phyloP scores from a whole-genome alignment of 257 asterid species.

The Parsonsia alboflavescens region DNA sequence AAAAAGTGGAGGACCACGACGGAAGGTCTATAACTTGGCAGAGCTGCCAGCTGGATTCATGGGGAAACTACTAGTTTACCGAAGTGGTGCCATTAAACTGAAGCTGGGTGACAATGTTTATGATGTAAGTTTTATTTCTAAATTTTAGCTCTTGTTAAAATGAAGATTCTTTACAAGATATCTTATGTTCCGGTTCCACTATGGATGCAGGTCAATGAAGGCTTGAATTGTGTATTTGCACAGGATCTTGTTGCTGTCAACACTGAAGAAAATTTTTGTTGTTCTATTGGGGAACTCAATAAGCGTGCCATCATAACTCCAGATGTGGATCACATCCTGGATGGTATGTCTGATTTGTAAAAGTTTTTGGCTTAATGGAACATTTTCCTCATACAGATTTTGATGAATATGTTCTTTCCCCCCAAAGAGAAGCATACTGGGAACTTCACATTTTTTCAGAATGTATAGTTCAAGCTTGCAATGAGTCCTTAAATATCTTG shows the following conservation, averaged over 20 bases:
- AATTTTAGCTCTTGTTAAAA: not conserved
- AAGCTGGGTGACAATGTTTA: constrained; percentile 75
- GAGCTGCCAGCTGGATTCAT: constrained; percentile 53
- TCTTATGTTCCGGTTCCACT: not conserved
- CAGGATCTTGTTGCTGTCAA: constrained; percentile 57
- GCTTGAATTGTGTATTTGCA: constrained; percentile 47
- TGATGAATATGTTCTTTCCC: not conserved
- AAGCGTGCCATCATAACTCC: constrained; percentile 57
- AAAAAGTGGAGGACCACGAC: constrained; percentile 19
- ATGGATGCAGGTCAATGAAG: constrained; percentile 57
- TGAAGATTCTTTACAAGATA: not conserved
- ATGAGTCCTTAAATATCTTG: not conserved
- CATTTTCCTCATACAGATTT: not conserved
- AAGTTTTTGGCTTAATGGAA: constrained; percentile 12
- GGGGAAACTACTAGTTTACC: constrained; percentile 77
- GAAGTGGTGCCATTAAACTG: constrained; percentile 69
- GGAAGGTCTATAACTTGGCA: constrained; percentile 33
- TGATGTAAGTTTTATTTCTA: constrained; percentile 47
- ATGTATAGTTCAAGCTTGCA: not conserved
- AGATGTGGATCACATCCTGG: constrained; percentile 54
- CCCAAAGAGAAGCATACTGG: not conserved
- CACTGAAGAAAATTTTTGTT: constrained; percentile 38
- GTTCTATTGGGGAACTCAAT: constrained; percentile 59
- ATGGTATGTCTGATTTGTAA: constrained; percentile 32
- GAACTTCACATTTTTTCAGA: not conserved